Base-by-base conservation (phyloP, 108 stramenopile genomes). In the Pinguiococcus pyrenoidosus region DNA sequence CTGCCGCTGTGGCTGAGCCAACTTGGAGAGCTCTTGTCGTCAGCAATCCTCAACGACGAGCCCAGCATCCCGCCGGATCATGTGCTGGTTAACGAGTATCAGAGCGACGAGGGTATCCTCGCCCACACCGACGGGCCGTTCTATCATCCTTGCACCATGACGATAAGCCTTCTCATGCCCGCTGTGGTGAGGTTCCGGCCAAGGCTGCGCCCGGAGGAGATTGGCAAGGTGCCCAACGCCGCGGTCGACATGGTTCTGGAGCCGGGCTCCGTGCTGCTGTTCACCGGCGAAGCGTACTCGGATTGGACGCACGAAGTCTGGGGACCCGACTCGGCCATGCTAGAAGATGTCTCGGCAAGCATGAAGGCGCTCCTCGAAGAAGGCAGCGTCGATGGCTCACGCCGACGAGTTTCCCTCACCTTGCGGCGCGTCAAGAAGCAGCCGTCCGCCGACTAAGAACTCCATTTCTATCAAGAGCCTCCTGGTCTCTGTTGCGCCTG, bases 71-170 rank as follows among this genome's bases (percentile, higher is more conserved):
- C 32, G 22, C 59, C 60, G 29, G 41, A 66, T 32, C 64, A 66
- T 44, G 56, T 62, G 1, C 30, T 64, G 14, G 32, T 64, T 28
- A 62, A 64, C 46, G 32, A 33, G 0, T 12, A 8, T 33, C 12
- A 0, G 10, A 33, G 32, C 32, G 32, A 33, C 32, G 32, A 0
- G 8, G 0, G 0, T 33, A 61, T 66, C 21, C 30, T 66, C 54
- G 26, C 60, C 6, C 64, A 66, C 46, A 56, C 64, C n/a, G 64
- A 66, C 38, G 64, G 64, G 0, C 64, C 64, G 2, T 56, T 56
- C 30, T 66, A 62, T 49, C 29, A 10, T 14, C 45, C 52, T 6
- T 46, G 47, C 37, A 48, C 46, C n/a, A 54, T 49, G 5, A 66
- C 55, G 5, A 29, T 66, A 7, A 56, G 54, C 37, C 18, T 61